A percentile compares a stretch with the other conserved stretches of the same genome.
phyloP scores from a whole-genome alignment of 176 grass and related monocot genomes.

The Pontederia crassipes region DNA sequence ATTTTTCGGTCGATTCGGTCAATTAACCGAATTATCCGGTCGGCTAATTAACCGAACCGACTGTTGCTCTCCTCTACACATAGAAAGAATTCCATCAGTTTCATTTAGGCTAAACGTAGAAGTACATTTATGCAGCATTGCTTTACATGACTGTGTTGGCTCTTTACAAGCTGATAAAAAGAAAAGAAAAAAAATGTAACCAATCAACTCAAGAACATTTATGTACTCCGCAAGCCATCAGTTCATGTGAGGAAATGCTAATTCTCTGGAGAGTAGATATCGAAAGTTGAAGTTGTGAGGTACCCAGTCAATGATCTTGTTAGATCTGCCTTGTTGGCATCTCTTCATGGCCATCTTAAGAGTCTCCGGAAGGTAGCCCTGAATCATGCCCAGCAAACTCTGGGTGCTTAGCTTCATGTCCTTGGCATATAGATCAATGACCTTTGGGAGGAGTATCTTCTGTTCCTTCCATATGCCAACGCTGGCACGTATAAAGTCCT shows the following conservation, averaged over 20 bases:
- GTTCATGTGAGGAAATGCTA: neutral
- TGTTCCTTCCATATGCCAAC: slow-evolving; percentile 18
- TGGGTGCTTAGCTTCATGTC: slow-evolving; percentile 8
- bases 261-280: slow-evolving; percentile 11
- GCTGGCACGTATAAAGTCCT: neutral
- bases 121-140: too few relatives aligned
- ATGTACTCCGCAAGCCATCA: too few relatives aligned
- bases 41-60: too few relatives aligned
- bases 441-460: slow-evolving; percentile 10
- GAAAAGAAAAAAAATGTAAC: too few relatives aligned
- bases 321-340: slow-evolving; percentile 2
- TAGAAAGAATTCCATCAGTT: too few relatives aligned
- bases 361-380: slow-evolving; percentile 4
- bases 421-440: slow-evolving; percentile 8
- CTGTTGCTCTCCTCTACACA: too few relatives aligned
- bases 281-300: slow-evolving; percentile 9
- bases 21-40: too few relatives aligned
- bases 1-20: too few relatives aligned
- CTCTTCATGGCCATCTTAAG: slow-evolving; percentile 8
- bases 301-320: slow-evolving; percentile 2
- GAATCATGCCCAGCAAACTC: neutral
- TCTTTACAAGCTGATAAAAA: too few relatives aligned
- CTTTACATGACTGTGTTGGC: too few relatives aligned
- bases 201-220: too few relatives aligned
- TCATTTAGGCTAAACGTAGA: too few relatives aligned